Evolutionary conservation across 495 filamentous ascomycete species (phyloP), one percentile per base, ranked within the genome.

Genomic region (Xylaria curta): DNA sequence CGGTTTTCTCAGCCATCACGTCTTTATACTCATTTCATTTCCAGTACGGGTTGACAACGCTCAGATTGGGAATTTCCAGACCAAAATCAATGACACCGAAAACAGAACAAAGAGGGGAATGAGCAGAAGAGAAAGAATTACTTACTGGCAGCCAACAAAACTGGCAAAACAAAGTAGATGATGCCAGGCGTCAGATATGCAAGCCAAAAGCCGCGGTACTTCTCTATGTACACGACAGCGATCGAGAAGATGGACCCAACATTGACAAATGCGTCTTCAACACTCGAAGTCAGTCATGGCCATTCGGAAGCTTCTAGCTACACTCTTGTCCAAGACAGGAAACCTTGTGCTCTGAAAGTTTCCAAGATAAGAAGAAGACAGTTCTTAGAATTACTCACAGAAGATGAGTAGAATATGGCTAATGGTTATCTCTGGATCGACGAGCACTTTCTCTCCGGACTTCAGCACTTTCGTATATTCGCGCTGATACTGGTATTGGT

Each of bases 391-490:
- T 38, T 38, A 38, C 36, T 38, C 36, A 38, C 36, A 93, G 80
- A 91, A 91, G 66, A 90, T 86, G 40, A 82, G 75, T 71, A 83
- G 81, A 66, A 94, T 92, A 53, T 90, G 87, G 79, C 91, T 89
- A 56, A 92, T 87, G 26, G 92, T 94, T 36, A 91, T 84, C 49
- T 86, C 82, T 0, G 92, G 91, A 74, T 94, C 91, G 54, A 93
- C 87, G 60, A 95, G 86, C 15, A 93, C 89, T 6, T 89, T 83
- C 81, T 95, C 91, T 36, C 92, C 92, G 15, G 68, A 70, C 54
- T 88, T 87, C 44, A 89, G 84, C 73, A 87, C 91, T 75, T 88
- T 89, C 31, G 89, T 85, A 70, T 86, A 87, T 75, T 87, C 76
- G 28, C 73, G 71, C 70, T 78, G 75, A 71, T 82, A 73, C 38